phyloP scores from a whole-genome alignment of 148 eudicot species.

The Vaccinium darrowii region DNA sequence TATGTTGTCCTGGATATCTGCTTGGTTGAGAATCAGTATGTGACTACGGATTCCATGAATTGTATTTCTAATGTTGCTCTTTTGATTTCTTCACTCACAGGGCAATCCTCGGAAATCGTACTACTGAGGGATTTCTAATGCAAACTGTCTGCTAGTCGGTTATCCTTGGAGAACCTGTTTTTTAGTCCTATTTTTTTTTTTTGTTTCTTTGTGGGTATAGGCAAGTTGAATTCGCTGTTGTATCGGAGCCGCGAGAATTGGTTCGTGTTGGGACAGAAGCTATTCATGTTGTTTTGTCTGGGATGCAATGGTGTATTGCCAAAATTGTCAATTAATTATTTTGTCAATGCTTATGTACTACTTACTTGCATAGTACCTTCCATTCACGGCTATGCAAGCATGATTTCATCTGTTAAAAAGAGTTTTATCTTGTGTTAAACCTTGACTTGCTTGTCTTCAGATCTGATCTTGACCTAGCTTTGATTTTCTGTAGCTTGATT shows the following conservation, averaged over 20 bases:
- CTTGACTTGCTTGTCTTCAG: background rate
- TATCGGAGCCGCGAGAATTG: background rate
- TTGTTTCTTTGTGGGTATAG: background rate
- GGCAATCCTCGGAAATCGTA: slow-evolving; percentile 79
- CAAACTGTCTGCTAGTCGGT: background rate
- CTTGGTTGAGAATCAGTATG: background rate
- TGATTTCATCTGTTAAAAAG: no score
- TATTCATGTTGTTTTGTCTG: background rate
- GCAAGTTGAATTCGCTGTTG: background rate
- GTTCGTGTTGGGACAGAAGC: background rate
- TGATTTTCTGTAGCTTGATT: background rate
- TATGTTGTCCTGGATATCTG: background rate
- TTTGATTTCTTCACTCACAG: slow-evolving; percentile 39
- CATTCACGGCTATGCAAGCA: no score
- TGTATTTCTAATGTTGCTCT: background rate
- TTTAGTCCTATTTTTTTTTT: background rate
- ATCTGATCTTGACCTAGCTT: background rate
- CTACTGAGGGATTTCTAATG: slow-evolving; percentile 43
- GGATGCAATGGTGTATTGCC: background rate
- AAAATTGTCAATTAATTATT: background rate
- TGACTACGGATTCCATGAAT: background rate
- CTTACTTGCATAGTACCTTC: background rate
- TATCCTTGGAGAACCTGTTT: background rate
- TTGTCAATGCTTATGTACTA: background rate
- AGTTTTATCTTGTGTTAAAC: background rate